These are phyloP conservation scores for Aspergillus sclerotiicarbonarius DNA, from an alignment of 495 filamentous ascomycete genomes.

Conservation along the genomic window DNA sequence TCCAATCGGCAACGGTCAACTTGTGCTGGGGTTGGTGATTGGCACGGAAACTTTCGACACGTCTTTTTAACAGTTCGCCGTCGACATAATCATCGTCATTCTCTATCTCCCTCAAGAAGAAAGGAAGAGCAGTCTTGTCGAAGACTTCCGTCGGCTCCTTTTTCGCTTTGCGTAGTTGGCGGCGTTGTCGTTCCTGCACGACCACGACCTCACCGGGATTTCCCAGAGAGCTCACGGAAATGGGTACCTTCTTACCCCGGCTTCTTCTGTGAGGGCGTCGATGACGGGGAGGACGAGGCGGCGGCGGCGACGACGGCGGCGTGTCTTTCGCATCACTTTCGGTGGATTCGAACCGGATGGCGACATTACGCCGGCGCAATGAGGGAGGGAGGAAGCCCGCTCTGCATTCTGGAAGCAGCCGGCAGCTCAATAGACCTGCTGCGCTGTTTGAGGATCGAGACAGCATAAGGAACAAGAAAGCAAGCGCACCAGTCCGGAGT, in stretches of 20 bases:
- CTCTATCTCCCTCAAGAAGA: slow-evolving; percentile 32
- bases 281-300: too few relatives aligned
- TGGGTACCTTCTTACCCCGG: neutral
- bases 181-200: slow-evolving; percentile 18
- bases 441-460: slow-evolving; percentile 20
- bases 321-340: slow-evolving; percentile 18
- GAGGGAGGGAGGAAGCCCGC: slow-evolving; percentile 3
- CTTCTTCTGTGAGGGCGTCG: neutral
- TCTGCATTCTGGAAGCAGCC: slow-evolving; percentile 9
- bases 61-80: slow-evolving; percentile 9
- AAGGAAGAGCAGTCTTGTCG: slow-evolving; percentile 16
- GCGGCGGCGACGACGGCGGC: too few relatives aligned
- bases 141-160: slow-evolving; percentile 2
- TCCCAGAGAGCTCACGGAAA: slow-evolving; percentile 34
- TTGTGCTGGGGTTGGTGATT: slow-evolving; percentile 21
- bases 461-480: slow-evolving; percentile 24
- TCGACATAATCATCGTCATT: slow-evolving; percentile 16
- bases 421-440: slow-evolving; percentile 18
- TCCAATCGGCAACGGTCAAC: slow-evolving; percentile 26
- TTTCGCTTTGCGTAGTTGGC: neutral
- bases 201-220: slow-evolving; percentile 44
- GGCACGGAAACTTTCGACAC: slow-evolving; percentile 27
- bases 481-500: neutral
- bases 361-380: slow-evolving; percentile 15
- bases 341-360: slow-evolving; percentile 23